phyloP scores from a whole-genome alignment of 1,284 basidiomycete genomes.

The Spongiforma sp. region DNA sequence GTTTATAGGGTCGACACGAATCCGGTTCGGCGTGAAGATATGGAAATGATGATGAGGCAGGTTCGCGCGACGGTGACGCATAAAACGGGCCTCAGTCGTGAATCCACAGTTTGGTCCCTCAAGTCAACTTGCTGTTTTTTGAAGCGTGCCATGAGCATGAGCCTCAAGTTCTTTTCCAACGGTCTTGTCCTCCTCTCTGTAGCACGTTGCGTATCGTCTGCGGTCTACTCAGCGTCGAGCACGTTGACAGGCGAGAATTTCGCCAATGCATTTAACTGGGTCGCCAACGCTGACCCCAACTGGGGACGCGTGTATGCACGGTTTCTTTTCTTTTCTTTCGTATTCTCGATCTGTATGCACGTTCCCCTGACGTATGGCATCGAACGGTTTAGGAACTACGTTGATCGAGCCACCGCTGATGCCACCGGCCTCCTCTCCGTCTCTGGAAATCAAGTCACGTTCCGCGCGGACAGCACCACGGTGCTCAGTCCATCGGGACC shows the following conservation, averaged over 20 bases:
- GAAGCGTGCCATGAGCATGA: too few species aligned
- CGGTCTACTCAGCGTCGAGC: slow-evolving; percentile 18
- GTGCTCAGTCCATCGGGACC: slow-evolving; percentile 31
- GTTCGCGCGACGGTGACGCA: too few species aligned
- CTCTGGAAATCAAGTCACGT: slow-evolving; percentile 17
- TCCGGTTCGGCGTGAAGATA: too few species aligned
- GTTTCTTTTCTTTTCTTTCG: neutral
- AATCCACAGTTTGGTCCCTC: too few species aligned
- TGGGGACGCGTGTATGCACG: slow-evolving; percentile 22
- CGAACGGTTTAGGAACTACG: slow-evolving; percentile 24
- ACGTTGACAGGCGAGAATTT: slow-evolving; percentile 21
- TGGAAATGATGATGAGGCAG: too few species aligned
- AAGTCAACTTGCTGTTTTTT: too few species aligned
- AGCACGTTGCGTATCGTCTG: slow-evolving; percentile 9
- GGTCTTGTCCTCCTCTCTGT: slow-evolving; percentile 12
- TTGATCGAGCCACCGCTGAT: slow-evolving; percentile 15
- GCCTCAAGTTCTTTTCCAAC: neutral
- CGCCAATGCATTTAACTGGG: slow-evolving; percentile 22
- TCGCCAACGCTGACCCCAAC: slow-evolving; percentile 17
- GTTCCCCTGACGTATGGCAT: neutral
- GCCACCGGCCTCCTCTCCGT: slow-evolving; percentile 21
- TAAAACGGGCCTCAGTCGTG: too few species aligned
- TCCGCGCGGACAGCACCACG: slow-evolving; percentile 24
- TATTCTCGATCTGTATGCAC: neutral
- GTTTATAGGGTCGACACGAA: too few species aligned